Conservation (phyloP, 2,329 filamentous ascomycete genomes). For the Leptographium flavum region DNA sequence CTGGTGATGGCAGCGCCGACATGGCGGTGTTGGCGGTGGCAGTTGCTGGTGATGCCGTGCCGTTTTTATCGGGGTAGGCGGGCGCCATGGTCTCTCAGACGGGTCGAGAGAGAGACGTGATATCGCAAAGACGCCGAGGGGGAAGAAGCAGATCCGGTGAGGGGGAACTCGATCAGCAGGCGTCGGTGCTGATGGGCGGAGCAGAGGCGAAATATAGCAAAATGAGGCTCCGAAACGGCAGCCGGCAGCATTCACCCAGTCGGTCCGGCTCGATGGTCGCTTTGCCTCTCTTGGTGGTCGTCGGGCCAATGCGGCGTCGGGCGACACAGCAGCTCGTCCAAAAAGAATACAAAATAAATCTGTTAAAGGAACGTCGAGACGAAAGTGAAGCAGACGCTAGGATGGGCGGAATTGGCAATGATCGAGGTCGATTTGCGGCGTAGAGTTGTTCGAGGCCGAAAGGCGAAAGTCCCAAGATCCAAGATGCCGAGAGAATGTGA, state of each 20-base stretch:
- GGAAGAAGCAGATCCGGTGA: not conserved
- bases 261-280: not conserved
- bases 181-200: not conserved
- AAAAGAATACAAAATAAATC: not conserved
- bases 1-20: not conserved
- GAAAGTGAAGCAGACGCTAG: too few relatives aligned
- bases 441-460: too few relatives aligned
- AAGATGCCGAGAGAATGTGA: too few relatives aligned
- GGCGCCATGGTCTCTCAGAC: not conserved
- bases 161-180: not conserved
- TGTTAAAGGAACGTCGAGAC: not conserved
- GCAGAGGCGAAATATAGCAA: not conserved
- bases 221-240: not conserved
- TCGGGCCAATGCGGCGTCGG: not conserved
- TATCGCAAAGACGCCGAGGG: not conserved
- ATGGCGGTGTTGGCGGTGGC: not conserved
- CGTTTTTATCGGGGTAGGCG: not conserved
- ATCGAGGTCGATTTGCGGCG: too few relatives aligned
- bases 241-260: not conserved
- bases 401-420: too few relatives aligned
- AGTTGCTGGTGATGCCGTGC: not conserved
- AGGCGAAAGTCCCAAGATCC: too few relatives aligned
- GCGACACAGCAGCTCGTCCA: not conserved
- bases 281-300: not conserved
- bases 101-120: not conserved